A percentile compares a stretch with the other conserved stretches of the same genome.
Conservation (phyloP, 2,329 filamentous ascomycete species). For the Aspergillus sp. region DNA sequence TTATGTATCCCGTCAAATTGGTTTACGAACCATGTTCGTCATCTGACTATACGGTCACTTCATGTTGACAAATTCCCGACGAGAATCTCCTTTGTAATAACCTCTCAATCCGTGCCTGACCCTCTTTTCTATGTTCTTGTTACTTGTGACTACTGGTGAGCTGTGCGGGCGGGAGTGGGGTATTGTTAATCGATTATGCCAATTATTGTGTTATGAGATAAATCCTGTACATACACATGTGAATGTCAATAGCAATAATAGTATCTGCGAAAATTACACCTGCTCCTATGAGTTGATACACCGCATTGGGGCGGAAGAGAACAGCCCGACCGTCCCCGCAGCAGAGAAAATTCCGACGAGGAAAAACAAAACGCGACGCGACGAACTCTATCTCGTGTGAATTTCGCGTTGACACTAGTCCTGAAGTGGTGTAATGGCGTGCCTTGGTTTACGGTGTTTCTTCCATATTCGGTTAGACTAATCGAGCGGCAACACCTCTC, state of each 20-base stretch:
- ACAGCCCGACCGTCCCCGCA: not conserved
- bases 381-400: constrained; percentile 5
- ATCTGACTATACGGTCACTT: too few relatives aligned
- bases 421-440: not conserved
- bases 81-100: too few relatives aligned
- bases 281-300: too few relatives aligned
- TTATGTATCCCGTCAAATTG: too few relatives aligned
- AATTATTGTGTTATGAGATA: too few relatives aligned
- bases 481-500: not conserved
- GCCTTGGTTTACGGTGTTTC: not conserved
- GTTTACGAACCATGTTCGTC: not conserved
- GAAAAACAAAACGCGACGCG: constrained; percentile 14
- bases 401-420: constrained; percentile 17
- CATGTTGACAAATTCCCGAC: too few relatives aligned
- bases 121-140: too few relatives aligned
- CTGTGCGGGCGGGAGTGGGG: not conserved
- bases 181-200: too few relatives aligned
- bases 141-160: not conserved
- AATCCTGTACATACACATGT: constrained; percentile 6
- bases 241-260: constrained; percentile 1
- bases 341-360: not conserved
- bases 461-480: not conserved
- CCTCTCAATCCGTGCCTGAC: too few relatives aligned
- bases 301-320: not conserved
- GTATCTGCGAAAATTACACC: not conserved